phyloP scores from a whole-genome alignment of 1,139 yeast species.

The Nakaseomyces kungkrabaensis region DNA sequence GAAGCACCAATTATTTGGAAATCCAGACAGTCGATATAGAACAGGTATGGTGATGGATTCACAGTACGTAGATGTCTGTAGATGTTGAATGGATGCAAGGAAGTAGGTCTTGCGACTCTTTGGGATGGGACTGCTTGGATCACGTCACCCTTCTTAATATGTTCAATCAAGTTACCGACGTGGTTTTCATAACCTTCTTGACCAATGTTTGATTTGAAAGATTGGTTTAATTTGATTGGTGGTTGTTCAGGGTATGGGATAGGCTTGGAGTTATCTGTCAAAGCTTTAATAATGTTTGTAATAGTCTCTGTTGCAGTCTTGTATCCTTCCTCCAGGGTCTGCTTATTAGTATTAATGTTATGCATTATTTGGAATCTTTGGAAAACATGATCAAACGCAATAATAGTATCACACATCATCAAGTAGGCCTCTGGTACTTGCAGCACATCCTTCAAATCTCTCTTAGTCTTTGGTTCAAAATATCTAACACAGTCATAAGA shows the following conservation, averaged over 20 bases:
- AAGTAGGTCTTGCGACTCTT: slow-evolving; percentile 89
- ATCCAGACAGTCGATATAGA: slow-evolving; percentile 82
- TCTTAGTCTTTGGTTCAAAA: slow-evolving; percentile 82
- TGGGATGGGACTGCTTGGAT: slow-evolving; percentile 98
- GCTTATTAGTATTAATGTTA: slow-evolving; percentile 45
- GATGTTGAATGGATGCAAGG: slow-evolving; percentile 90
- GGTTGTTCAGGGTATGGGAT: slow-evolving; percentile 56
- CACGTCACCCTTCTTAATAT: slow-evolving; percentile 82
- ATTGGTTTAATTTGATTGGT: slow-evolving; percentile 52
- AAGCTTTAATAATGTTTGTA: slow-evolving; percentile 40
- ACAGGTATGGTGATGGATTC: slow-evolving; percentile 93
- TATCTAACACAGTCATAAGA: slow-evolving; percentile 94
- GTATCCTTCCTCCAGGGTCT: slow-evolving; percentile 42
- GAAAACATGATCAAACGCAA: slow-evolving; percentile 89
- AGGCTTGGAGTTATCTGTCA: slow-evolving; percentile 32
- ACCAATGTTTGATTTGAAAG: slow-evolving; percentile 80
- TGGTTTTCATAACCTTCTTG: slow-evolving; percentile 84
- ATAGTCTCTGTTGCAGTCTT: slow-evolving; percentile 48
- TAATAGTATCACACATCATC: slow-evolving; percentile 82
- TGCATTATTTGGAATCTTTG: slow-evolving; percentile 86
- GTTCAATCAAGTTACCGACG: slow-evolving; percentile 64
- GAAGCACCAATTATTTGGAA: slow-evolving; percentile 96
- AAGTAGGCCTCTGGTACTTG: slow-evolving; percentile 82
- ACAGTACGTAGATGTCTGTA: slow-evolving; percentile 91
- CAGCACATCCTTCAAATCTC: slow-evolving; percentile 64